Conservation (phyloP, 768 basidiomycete genomes). For the Lentinula sp. region DNA sequence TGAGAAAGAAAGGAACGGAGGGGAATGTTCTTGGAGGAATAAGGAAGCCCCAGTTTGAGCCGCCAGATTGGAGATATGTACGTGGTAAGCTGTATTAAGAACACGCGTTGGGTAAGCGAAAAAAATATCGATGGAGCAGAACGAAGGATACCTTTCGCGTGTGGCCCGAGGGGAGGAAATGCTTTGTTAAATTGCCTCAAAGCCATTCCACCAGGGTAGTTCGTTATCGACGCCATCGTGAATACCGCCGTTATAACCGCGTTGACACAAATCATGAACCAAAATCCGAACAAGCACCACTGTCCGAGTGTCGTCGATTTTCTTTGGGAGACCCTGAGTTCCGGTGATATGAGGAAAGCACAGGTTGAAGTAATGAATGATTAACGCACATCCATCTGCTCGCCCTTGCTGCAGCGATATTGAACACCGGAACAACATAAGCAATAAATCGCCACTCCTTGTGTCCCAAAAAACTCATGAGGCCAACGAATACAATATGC, state of each 20-base stretch:
- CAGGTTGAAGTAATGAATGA: not conserved
- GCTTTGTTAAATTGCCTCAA: conserved; percentile 54
- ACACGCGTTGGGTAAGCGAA: not conserved
- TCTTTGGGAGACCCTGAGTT: conserved; percentile 35
- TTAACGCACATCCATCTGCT: conserved; percentile 57
- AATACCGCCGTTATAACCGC: conserved; percentile 44
- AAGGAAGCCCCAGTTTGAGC: conserved; percentile 89
- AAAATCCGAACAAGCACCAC: conserved; percentile 37
- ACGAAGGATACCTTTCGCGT: conserved; percentile 19
- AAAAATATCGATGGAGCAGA: not conserved
- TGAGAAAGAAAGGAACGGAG: conserved; percentile 36
- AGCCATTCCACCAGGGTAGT: conserved; percentile 89
- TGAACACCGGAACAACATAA: conserved; percentile 79
- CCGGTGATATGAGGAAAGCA: not conserved
- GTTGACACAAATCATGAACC: conserved; percentile 49
- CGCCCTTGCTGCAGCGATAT: conserved; percentile 71
- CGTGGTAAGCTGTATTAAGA: conserved; percentile 35
- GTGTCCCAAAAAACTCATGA: conserved; percentile 78
- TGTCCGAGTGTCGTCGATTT: conserved; percentile 43
- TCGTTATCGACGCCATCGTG: conserved; percentile 54
- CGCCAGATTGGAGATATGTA: conserved; percentile 81
- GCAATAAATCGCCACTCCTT: conserved; percentile 98
- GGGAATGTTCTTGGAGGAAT: conserved; percentile 67
- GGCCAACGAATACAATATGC: conserved; percentile 42
- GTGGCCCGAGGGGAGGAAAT: conserved; percentile 21